Base-by-base conservation (phyloP, 768 basidiomycete species). In the Russula olivacea region DNA sequence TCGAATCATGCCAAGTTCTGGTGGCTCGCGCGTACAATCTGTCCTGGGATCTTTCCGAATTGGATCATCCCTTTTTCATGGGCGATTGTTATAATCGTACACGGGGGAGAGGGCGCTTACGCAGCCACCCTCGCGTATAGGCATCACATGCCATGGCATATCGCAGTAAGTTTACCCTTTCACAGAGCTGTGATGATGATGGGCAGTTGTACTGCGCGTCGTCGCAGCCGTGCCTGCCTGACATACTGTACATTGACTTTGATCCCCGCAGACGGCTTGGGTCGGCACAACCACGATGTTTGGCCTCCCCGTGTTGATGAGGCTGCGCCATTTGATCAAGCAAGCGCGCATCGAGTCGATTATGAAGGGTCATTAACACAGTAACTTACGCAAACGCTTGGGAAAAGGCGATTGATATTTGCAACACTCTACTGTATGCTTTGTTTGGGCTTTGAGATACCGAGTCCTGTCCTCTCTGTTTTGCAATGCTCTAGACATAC, bases 311-410 rank as follows among this genome's bases (percentile, higher is more conserved):
- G 76, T 83, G 12, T 82, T 81, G 77, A 30, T 61, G 11, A 79
- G 83, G 64, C 72, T 91, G 64, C 76, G 81, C 58, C 78, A 73
- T 67, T 79, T 81, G 28, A 81, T 91, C 11, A 87, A 91, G 65
- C 73, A 76, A 36, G 83, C 84, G 17, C 80, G 89, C 2, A 92
- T 92, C 48, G 83, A 89, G 60, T 89, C 88, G 32, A 87, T 92
- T 4, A 85, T 88, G 86, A 92, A 91, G 72, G 80, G 81, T 11
- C 75, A 88, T 70, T 87, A 41, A 63, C 32, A 17, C 12, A 41
- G 58, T 40, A 21, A 8, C 32, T 53, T 40, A 21, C 12, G 15
- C 0, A 14, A 23, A 32, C 3, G 14, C 32, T 43, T 32, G 15
- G 19, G 0, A 50, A 9, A n/a, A 15, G 23, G n/a, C 10, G 19